These are phyloP conservation scores for Fraxinus pennsylvanica DNA, from an alignment of 257 asterid genomes.

Conservation along the genomic window DNA sequence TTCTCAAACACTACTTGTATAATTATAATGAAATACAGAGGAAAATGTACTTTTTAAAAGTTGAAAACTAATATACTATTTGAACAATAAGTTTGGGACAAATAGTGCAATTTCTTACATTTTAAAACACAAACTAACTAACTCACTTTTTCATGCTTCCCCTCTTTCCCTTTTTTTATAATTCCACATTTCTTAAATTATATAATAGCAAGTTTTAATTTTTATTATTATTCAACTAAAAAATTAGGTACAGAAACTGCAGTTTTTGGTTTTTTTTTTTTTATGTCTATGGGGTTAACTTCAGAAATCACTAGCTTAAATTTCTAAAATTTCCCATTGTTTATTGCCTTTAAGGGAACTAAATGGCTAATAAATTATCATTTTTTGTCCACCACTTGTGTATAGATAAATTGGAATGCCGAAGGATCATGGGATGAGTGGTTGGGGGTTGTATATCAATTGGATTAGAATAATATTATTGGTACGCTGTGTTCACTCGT, in stretches of 20 bases:
- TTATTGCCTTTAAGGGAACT: not conserved
- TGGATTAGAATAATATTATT: not conserved
- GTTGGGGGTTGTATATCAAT: not conserved
- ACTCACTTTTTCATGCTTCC: too few species aligned
- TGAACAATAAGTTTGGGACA: too few species aligned
- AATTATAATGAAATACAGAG: too few species aligned
- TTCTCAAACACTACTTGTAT: too few species aligned
- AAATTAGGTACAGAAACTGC: not conserved
- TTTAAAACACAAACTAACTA: too few species aligned
- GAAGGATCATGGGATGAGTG: not conserved
- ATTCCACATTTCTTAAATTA: too few species aligned
- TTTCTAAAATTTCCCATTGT: not conserved
- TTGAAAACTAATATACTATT: too few species aligned
- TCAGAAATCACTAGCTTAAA: not conserved
- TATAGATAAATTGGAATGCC: not conserved
- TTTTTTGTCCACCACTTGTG: not conserved
- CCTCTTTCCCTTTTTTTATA: too few species aligned
- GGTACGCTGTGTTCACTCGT: too few species aligned
- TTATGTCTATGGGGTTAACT: conserved; percentile 1
- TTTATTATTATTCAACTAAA: not conserved
- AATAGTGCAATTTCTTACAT: too few species aligned
- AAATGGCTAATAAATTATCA: not conserved
- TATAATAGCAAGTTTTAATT: not conserved
- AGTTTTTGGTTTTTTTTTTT: conserved; percentile 3
- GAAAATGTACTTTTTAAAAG: too few species aligned